These are phyloP conservation scores for Cyclostephanos invisitatus DNA, from an alignment of 108 stramenopile genomes.

Conservation along the genomic window DNA sequence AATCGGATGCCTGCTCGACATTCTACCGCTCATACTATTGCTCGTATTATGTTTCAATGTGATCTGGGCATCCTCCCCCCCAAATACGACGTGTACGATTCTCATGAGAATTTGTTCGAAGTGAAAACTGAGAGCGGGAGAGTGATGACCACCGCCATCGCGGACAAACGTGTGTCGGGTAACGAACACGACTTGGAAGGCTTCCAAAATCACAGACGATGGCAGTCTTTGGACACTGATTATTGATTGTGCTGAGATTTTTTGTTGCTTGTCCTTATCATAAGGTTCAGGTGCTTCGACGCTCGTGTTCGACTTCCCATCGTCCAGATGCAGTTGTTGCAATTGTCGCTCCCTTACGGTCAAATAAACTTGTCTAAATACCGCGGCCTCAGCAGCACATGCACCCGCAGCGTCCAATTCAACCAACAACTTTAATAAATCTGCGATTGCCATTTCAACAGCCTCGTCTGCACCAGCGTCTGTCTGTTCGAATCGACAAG, in stretches of 20 bases:
- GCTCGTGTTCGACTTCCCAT: background rate
- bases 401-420: slow-evolving; percentile 42
- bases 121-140: slow-evolving; percentile 78
- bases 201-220: slow-evolving; percentile 52
- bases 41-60: slow-evolving; percentile 19
- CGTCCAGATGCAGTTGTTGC: background rate
- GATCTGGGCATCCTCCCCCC: slow-evolving; percentile 37
- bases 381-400: slow-evolving; percentile 47
- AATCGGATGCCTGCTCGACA: slow-evolving; percentile 25
- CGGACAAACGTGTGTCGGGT: slow-evolving; percentile 79
- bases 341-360: slow-evolving; percentile 1
- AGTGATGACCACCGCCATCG: slow-evolving; percentile 44
- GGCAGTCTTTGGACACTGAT: slow-evolving; percentile 32
- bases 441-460: slow-evolving; percentile 91
- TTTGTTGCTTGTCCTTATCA: background rate
- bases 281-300: background rate
- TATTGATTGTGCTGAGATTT: slow-evolving; percentile 5
- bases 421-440: slow-evolving; percentile 72
- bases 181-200: slow-evolving; percentile 80
- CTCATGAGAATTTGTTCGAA: slow-evolving; percentile 78
- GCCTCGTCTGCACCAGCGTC: slow-evolving; percentile 90
- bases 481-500: slow-evolving; percentile 88
- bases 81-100: slow-evolving; percentile 66
- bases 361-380: slow-evolving; percentile 12
- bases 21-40: slow-evolving; percentile 1